Evolutionary conservation across 1,139 yeast species (phyloP), one percentile per base, ranked within the genome.

Genomic region (Kurtzmaniella natalensis): DNA sequence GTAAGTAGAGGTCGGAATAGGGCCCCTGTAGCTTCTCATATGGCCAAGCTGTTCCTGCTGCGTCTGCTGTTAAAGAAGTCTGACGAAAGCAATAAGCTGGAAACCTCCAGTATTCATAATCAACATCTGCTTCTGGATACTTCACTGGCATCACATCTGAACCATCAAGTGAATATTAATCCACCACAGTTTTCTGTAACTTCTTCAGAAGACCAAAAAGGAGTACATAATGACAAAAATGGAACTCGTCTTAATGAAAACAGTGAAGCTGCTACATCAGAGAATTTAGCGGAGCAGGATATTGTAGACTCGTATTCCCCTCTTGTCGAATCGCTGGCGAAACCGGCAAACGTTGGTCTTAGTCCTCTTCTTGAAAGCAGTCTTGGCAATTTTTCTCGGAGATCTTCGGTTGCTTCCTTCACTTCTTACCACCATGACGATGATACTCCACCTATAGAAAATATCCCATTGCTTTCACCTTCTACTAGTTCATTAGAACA

Each of bases 391-490:
- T 16, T 20, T 7, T 48, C 56, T 3, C 30, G 52, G 8, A 36
- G 44, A 14, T 55, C 64, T 2, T 62, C 70, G 0, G 26, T 48
- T 3, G 43, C 54, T 3, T 62, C 67, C 24, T 31, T 41, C 5
- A 39, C 39, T 3, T 52, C 61, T 2, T 41, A 44, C 4, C 35
- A 41, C 19, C 36, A 40, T 10, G 50, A 36, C 18, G 53, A 55
- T 28, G 19, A 13, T 4, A 23, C 31, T 9, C n/a, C 33, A 7
- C 63, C 63, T 1, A 40, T 60, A 15, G 72, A 67, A 42, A 60
- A 64, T 2, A 50, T 66, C 19, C 75, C 74, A 8, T 48, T 69
- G 18, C 50, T 69, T 14, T 49, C 52, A 13, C 44, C 51, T 32
- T 61, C 71, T 1, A 51, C 54, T 5, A 45, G 61, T 4, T 61